Evolutionary conservation across 2,329 filamentous ascomycete genomes (phyloP).

Genomic region (Pezicula radicicola): DNA sequence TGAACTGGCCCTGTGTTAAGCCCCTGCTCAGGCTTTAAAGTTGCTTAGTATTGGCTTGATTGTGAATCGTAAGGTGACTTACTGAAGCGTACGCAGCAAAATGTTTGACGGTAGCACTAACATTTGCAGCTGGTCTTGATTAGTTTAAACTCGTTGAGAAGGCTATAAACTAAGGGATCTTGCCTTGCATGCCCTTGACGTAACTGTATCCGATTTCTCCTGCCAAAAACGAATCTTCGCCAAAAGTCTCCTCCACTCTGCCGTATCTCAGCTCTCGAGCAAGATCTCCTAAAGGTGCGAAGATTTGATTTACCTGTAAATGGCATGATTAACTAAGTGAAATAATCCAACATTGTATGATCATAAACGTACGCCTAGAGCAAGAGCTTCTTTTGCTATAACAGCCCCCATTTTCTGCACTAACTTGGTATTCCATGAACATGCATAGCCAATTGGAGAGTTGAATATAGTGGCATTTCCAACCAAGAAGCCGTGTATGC

Average conservation of each 20-base stretch:
- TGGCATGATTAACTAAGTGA: too few relatives aligned
- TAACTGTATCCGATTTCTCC: slow-evolving; percentile 65
- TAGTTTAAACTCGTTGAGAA: slow-evolving; percentile 42
- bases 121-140: slow-evolving; percentile 56
- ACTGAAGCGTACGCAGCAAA: slow-evolving; percentile 62
- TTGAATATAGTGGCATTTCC: slow-evolving; percentile 78
- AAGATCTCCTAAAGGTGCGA: slow-evolving; percentile 68
- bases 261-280: slow-evolving; percentile 70
- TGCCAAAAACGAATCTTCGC: slow-evolving; percentile 65
- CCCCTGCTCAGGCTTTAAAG: slow-evolving; percentile 59
- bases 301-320: slow-evolving; percentile 61
- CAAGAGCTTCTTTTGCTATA: slow-evolving; percentile 63
- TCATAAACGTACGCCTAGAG: slow-evolving; percentile 45
- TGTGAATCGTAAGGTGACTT: too few relatives aligned
- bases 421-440: slow-evolving; percentile 65
- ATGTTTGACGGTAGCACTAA: slow-evolving; percentile 73
- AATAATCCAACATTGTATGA: too few relatives aligned
- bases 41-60: too few relatives aligned
- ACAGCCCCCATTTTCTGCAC: slow-evolving; percentile 63
- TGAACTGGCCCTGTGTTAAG: slow-evolving; percentile 62
- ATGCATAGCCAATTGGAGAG: slow-evolving; percentile 69
- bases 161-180: background rate
- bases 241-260: slow-evolving; percentile 71
- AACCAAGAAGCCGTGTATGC: slow-evolving; percentile 69
- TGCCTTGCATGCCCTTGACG: slow-evolving; percentile 56